phyloP scores from a whole-genome alignment of 352 stramenopile genomes.

The Phytophthora litchii region DNA sequence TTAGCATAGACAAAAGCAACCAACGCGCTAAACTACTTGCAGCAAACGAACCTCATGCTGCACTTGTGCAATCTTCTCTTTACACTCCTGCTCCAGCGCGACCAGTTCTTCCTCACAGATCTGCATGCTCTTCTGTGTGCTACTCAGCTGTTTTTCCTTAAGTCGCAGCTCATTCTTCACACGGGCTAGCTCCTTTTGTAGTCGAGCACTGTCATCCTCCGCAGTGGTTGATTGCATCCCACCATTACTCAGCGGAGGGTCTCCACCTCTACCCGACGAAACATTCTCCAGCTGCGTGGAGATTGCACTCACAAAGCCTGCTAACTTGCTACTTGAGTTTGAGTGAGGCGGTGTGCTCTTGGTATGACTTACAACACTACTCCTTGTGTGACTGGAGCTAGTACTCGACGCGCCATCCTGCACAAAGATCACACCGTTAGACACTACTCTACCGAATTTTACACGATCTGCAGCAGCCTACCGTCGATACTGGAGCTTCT shows the following conservation, averaged over 20 bases:
- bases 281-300: constrained; percentile 39
- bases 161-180: constrained; percentile 57
- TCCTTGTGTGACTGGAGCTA: constrained; percentile 23
- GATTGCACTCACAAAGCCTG: constrained; percentile 38
- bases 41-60: constrained; percentile 52
- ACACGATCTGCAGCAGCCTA: constrained; percentile 1
- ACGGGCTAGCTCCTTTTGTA: constrained; percentile 63
- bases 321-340: constrained; percentile 37
- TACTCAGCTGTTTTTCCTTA: constrained; percentile 69
- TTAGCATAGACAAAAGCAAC: not conserved
- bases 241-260: constrained; percentile 21
- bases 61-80: constrained; percentile 65
- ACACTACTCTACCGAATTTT: not conserved
- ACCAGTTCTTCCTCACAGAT: constrained; percentile 82
- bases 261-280: constrained; percentile 22
- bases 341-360: constrained; percentile 35
- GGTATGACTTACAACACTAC: not conserved
- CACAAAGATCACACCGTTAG: constrained; percentile 7
- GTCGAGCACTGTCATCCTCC: constrained; percentile 36
- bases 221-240: constrained; percentile 11
- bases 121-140: constrained; percentile 59
- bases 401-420: constrained; percentile 23
- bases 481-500: constrained; percentile 14
- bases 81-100: constrained; percentile 77
- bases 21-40: not conserved